Conservation (phyloP, 495 filamentous ascomycete genomes). For the Penicillium longicatenatum region DNA sequence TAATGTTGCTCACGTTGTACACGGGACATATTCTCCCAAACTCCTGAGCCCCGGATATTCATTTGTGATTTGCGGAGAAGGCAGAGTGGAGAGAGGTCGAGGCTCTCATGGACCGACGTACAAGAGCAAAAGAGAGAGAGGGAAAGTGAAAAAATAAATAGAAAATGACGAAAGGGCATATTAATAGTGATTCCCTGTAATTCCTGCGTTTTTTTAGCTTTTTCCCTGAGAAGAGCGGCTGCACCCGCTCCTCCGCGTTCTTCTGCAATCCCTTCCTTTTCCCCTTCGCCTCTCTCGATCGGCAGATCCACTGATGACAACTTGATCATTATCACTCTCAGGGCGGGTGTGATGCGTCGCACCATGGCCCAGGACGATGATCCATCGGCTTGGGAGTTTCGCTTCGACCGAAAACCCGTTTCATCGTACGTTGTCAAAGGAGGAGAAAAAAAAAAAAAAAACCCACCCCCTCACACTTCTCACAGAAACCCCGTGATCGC, state of each 20-base stretch:
- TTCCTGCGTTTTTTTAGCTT: neutral
- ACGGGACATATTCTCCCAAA: neutral
- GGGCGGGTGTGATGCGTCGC: conserved; percentile 21
- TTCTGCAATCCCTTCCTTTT: conserved; percentile 15
- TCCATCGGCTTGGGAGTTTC: conserved; percentile 22
- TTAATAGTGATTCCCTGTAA: neutral
- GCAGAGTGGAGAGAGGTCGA: conserved; percentile 25
- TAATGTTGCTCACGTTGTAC: neutral
- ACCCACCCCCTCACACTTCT: neutral
- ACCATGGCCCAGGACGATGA: conserved; percentile 23
- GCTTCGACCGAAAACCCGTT: conserved; percentile 30
- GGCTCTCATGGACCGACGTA: conserved; percentile 35
- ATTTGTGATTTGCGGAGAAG: conserved; percentile 24
- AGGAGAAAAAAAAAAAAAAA: conserved; percentile 2
- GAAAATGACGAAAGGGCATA: neutral
- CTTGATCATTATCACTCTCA: conserved; percentile 5
- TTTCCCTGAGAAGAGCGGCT: conserved; percentile 17
- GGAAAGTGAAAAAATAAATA: neutral
- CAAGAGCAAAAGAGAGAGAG: conserved; percentile 12
- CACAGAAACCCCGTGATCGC: conserved; percentile 37
- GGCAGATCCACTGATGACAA: conserved; percentile 26
- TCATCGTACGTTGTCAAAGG: conserved; percentile 24
- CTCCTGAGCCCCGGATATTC: conserved; percentile 2
- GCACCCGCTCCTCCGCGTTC: conserved; percentile 19
- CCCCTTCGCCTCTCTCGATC: conserved; percentile 18